Conservation (phyloP, 345 rosid genomes). For the Gossypium mustelinum region DNA sequence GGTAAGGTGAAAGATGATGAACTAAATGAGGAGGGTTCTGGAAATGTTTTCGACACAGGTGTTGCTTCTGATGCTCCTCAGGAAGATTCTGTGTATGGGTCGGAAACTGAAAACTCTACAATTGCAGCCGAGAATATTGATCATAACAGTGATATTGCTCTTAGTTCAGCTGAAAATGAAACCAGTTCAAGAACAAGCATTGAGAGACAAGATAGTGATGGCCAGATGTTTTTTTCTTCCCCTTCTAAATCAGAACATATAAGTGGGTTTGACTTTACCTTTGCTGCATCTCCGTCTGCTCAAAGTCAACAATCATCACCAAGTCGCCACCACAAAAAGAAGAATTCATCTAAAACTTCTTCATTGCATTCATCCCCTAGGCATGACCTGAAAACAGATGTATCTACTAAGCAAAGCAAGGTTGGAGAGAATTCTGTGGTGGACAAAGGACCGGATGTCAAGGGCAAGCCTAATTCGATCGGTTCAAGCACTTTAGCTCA, state of each 20-base stretch:
- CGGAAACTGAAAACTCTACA: conserved; percentile 83
- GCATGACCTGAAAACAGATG: conserved; percentile 35
- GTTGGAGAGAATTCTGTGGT: conserved; percentile 32
- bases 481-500: conserved; percentile 48
- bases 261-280: conserved; percentile 59
- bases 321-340: conserved; percentile 39
- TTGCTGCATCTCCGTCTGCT: conserved; percentile 53
- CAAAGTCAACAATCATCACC: conserved; percentile 29
- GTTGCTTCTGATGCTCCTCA: conserved; percentile 35
- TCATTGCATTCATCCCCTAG: conserved; percentile 36
- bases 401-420: conserved; percentile 30
- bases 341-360: conserved; percentile 32
- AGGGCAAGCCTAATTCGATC: conserved; percentile 37
- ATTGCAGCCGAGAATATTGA: conserved; percentile 81
- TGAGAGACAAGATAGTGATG: conserved; percentile 45
- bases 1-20: conserved; percentile 28
- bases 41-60: conserved; percentile 26
- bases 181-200: conserved; percentile 47
- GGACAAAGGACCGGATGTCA: conserved; percentile 36
- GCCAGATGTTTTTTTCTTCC: conserved; percentile 27
- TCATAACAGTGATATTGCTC: conserved; percentile 29
- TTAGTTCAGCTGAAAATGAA: conserved; percentile 55
- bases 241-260: conserved; percentile 32
- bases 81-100: conserved; percentile 53
- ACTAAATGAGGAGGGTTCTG: conserved; percentile 31